Base-by-base conservation (phyloP, 2,329 filamentous ascomycete species). In the Hymenoscyphus occultus region DNA sequence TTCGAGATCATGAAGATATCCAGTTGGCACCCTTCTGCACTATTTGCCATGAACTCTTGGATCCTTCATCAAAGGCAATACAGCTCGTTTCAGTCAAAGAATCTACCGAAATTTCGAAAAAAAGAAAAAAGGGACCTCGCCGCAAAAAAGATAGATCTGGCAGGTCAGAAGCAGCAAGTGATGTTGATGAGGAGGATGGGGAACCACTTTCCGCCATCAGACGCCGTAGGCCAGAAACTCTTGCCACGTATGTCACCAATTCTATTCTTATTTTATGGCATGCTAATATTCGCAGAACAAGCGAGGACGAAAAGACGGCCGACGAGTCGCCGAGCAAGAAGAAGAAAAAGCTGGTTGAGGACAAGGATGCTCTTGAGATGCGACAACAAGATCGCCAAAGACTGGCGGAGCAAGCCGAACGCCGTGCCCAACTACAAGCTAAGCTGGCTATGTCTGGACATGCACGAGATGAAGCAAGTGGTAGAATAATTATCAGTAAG, bases 321-420 rank as follows among this genome's bases (percentile, higher is more conserved):
- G 59, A 64, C 32, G 62, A 60, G 16, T 64, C 69, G 5, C 67
- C 68, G 22, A 67, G 60, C 12, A 73, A 69, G 54, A 74, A 70
- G 64, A 82, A 81, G 68, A 71, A 68, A 40, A 77, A 76, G 28
- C 75, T 81, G 19, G 75, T 81, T 10, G 79, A 82, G 45, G 80
- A 88, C 72, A 78, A 80, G 61, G 76, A 66, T 54, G 75, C 75
- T 57, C 71, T 72, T 22, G 78, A 83, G 51, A 78, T 86, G 39
- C 84, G 89, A 70, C 80, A 84, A 59, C 80, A 77, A 62, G 87
- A 88, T 60, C 78, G 79, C 62, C 76, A 78, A n/a, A 83, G 86
- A 62, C 74, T 82, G 4, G 76, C 80, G 64, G 80, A 84, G 63
- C 84, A 88, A 72, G 81, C 85, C 61, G 75, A 78, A 67, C 85